phyloP scores from a whole-genome alignment of 2,329 filamentous ascomycete genomes.

The Fusarium falciforme region DNA sequence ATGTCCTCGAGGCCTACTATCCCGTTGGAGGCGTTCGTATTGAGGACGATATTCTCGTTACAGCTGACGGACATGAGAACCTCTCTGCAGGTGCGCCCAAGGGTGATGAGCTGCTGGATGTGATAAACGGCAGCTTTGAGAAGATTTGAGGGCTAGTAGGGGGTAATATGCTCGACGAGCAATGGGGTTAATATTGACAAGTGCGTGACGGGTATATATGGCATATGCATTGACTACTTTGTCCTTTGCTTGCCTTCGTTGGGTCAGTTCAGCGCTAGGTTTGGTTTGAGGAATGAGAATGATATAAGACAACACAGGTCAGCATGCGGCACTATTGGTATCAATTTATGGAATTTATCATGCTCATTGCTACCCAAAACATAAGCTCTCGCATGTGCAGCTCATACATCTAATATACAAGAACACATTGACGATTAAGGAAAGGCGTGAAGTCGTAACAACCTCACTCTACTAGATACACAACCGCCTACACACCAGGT shows the following conservation, averaged over 20 bases:
- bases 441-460: slow-evolving; percentile 19
- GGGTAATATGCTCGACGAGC: not conserved
- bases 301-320: not conserved
- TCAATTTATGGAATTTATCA: slow-evolving; percentile 29
- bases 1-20: slow-evolving; percentile 76
- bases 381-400: slow-evolving; percentile 29
- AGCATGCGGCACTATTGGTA: slow-evolving; percentile 1
- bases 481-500: not conserved
- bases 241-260: not conserved
- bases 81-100: slow-evolving; percentile 81
- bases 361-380: slow-evolving; percentile 36
- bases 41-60: slow-evolving; percentile 90
- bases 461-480: slow-evolving; percentile 28
- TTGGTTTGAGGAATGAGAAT: slow-evolving; percentile 7
- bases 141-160: slow-evolving; percentile 27
- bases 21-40: slow-evolving; percentile 89
- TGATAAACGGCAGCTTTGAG: slow-evolving; percentile 61
- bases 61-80: slow-evolving; percentile 82
- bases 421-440: slow-evolving; percentile 14
- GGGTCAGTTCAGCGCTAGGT: not conserved
- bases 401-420: slow-evolving; percentile 37
- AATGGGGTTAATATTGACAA: not conserved
- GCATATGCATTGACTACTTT: not conserved
- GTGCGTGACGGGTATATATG: not conserved
- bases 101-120: slow-evolving; percentile 74